Evolutionary conservation across 495 filamentous ascomycete genomes (phyloP).

Genomic region (Bryoglossum gracile): DNA sequence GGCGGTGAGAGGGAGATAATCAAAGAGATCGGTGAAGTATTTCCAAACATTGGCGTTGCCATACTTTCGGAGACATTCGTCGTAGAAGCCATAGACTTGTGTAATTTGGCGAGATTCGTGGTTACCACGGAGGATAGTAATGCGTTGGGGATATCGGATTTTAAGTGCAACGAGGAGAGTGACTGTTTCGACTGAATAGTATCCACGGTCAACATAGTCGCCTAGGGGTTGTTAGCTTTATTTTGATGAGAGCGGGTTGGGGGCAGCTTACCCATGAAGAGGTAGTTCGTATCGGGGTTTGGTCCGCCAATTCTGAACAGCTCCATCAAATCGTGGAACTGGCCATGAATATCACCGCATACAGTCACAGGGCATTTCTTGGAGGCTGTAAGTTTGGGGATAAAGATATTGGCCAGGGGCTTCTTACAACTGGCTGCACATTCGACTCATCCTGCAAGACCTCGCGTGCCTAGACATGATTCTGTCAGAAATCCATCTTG

Average conservation of each 20-base stretch:
- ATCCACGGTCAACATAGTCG: constrained; percentile 94
- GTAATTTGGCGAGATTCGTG: constrained; percentile 97
- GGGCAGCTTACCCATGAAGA: constrained; percentile 72
- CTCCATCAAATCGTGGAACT: constrained; percentile 94
- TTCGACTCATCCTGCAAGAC: constrained; percentile 97
- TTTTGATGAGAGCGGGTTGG: background rate
- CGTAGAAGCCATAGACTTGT: constrained; percentile 96
- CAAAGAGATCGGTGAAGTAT: constrained; percentile 98
- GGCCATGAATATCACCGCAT: constrained; percentile 89
- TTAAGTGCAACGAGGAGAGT: constrained; percentile 91
- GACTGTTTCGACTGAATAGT: constrained; percentile 95
- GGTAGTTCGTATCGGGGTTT: constrained; percentile 89
- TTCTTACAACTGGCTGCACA: constrained; percentile 94
- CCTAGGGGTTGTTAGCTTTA: constrained; percentile 41
- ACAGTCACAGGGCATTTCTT: constrained; percentile 94
- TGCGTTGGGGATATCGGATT: constrained; percentile 92
- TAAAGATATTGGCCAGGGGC: background rate
- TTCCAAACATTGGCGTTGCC: constrained; percentile 99
- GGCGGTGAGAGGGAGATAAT: constrained; percentile 95
- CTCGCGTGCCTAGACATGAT: constrained; percentile 69
- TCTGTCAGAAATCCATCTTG: constrained; percentile 11
- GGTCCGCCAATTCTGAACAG: constrained; percentile 88
- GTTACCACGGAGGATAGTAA: constrained; percentile 94
- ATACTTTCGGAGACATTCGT: constrained; percentile 95
- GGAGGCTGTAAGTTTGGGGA: constrained; percentile 9